Percentiles rank a stretch among this genome's conserved stretches.
Evolutionary conservation across 2,329 filamentous ascomycete genomes (phyloP).

Genomic region (Xylariaceae sp.): DNA sequence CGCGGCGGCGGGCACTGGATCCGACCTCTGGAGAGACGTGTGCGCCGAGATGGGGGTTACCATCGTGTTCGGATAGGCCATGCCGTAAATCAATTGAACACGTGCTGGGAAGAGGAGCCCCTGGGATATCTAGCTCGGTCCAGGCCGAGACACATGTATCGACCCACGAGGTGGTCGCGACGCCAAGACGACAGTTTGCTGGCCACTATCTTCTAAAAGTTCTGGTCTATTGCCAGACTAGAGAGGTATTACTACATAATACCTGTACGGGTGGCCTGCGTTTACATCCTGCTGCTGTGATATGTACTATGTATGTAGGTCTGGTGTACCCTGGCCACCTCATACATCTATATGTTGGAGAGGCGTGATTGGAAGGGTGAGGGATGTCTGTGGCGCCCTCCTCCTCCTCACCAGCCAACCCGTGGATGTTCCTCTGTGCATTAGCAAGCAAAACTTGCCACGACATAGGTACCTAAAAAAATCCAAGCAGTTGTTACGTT

Average conservation of each 20-base stretch:
- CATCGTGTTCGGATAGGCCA: constrained; percentile 57
- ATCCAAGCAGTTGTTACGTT: neutral
- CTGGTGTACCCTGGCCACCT: too few species aligned
- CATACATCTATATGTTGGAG: too few species aligned
- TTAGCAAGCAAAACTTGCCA: neutral
- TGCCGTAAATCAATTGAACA: too few species aligned
- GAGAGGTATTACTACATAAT: too few species aligned
- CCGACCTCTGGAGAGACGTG: constrained; percentile 51
- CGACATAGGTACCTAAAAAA: neutral
- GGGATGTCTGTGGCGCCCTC: neutral
- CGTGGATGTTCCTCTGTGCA: neutral
- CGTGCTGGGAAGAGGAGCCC: neutral
- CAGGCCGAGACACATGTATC: neutral
- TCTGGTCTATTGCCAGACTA: too few species aligned
- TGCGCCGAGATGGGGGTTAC: constrained; percentile 53
- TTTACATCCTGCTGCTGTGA: too few species aligned
- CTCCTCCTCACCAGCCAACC: neutral
- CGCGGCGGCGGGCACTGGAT: constrained; percentile 18
- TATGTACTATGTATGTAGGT: too few species aligned
- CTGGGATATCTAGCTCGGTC: neutral
- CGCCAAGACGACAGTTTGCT: neutral
- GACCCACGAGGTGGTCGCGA: neutral
- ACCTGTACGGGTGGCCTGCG: too few species aligned
- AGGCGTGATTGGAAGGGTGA: neutral
- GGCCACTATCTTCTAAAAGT: too few species aligned